Evolutionary conservation across 2,329 filamentous ascomycete species (phyloP), one percentile per base, ranked within the genome.

Genomic region (Sporothrix brunneoviolacea): DNA sequence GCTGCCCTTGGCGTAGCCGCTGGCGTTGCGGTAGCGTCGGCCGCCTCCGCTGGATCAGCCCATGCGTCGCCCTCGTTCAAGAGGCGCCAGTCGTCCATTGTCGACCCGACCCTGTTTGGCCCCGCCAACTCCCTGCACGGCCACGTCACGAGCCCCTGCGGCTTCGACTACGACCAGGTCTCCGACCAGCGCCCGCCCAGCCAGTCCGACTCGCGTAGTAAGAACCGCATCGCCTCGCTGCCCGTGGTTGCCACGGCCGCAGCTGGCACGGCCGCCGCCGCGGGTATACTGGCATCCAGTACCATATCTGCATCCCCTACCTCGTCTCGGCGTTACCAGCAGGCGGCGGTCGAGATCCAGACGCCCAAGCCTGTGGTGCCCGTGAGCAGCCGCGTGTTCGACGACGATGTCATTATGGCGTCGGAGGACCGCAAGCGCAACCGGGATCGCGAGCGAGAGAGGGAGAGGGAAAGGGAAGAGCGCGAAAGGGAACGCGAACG

Each of bases 291-390:
- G 3, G 32, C 30, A 6, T 35, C 40, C 3, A 32, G 8, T 18
- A 35, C 28, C 24, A 12, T 33, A 6, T 38, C 41, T 21, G 27
- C 48, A 21, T 32, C 50, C 1, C 8, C 30, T 7, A 22, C 32
- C 15, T 6, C 18, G 21, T 33, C 10, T 12, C 45, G 16, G 8
- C 33, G n/a, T 22, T 36, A 19, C 15, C 9, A 27, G 37, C 78
- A 83, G 5, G 79, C 71, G 6, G 73, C 80, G 0, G 76, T 89
- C 28, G 82, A 83, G 10, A 73, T 96, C n/a, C 86, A 93, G 63
- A 88, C 95, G 59, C 91, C 91, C 3, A 84, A 90, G 58, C 91
- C 91, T 2, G 77, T 88, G 52, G 74, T 78, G 3, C 88, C 87
- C 0, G 81, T 94, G 3, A 83, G 83, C 33, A 77, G 79, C 54